Percentiles rank a stretch among this genome's conserved stretches.
Evolutionary conservation across 2,329 filamentous ascomycete genomes (phyloP).

Genomic region (Plectosphaerella plurivora): DNA sequence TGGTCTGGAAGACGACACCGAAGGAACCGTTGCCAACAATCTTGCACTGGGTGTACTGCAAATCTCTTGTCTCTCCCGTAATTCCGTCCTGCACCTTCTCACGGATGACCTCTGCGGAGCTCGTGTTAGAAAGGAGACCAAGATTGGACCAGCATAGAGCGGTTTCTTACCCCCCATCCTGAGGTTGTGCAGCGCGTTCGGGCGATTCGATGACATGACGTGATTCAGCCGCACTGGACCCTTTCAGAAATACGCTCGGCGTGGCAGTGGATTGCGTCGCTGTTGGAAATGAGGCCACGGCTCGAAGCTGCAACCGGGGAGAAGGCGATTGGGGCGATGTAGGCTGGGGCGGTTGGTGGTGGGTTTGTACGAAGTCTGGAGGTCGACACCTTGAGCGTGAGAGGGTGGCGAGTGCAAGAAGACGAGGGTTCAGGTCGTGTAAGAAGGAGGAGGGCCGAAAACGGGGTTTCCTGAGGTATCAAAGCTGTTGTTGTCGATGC

Average conservation of each 20-base stretch:
- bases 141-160: constrained; percentile 8
- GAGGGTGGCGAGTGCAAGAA: not conserved
- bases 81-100: constrained; percentile 99
- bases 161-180: constrained; percentile 88
- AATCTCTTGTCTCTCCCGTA: constrained; percentile 91
- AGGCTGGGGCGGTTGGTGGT: not conserved
- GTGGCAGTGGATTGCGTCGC: constrained; percentile 10
- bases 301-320: not conserved
- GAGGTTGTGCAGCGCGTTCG: constrained; percentile 79
- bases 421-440: not conserved
- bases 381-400: not conserved
- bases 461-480: not conserved
- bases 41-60: constrained; percentile 99
- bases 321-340: not conserved
- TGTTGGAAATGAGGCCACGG: constrained; percentile 3
- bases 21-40: constrained; percentile 99
- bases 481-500: not conserved
- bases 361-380: not conserved
- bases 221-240: constrained; percentile 2
- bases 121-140: not conserved
- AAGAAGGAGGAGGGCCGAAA: not conserved
- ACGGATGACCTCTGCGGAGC: constrained; percentile 78
- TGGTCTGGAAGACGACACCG: constrained; percentile 98
- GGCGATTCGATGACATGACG: constrained; percentile 82
- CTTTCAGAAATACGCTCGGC: not conserved